Percentiles rank a stretch among this genome's conserved stretches.
These are phyloP conservation scores for Colletotrichum siamense DNA, from an alignment of 2,329 filamentous ascomycete genomes.

Conservation along the genomic window DNA sequence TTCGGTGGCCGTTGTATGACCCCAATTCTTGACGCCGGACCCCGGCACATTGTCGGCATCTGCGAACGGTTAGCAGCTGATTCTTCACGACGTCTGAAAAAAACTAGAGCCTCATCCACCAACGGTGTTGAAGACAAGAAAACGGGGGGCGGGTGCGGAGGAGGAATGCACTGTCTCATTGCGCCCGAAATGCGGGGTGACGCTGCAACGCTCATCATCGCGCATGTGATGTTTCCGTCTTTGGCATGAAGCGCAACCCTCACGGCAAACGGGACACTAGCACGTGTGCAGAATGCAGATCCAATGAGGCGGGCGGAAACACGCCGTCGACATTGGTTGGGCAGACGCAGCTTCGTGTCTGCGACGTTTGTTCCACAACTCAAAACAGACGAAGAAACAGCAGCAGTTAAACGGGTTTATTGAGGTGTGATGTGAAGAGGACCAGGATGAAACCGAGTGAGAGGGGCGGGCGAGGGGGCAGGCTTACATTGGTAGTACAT, in stretches of 20 bases:
- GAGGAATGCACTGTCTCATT: neutral
- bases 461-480: neutral
- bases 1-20: conserved; percentile 67
- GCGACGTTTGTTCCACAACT: conserved; percentile 9
- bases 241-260: conserved; percentile 7
- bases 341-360: neutral
- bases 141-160: neutral
- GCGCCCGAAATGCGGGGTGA: conserved; percentile 16
- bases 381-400: neutral
- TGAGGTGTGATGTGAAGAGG: neutral
- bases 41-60: conserved; percentile 48
- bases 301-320: conserved; percentile 21
- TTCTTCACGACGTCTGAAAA: neutral
- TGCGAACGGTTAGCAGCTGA: neutral
- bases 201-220: conserved; percentile 11
- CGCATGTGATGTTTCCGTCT: conserved; percentile 17
- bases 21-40: conserved; percentile 64
- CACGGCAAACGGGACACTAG: conserved; percentile 11
- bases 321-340: conserved; percentile 32
- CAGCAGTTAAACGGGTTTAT: neutral
- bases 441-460: neutral
- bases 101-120: neutral
- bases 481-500: conserved; percentile 67
- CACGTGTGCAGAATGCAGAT: conserved; percentile 19
- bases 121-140: neutral